Conservation (phyloP, 1,284 basidiomycete genomes). For the Cutaneotrichosporon sp. region DNA sequence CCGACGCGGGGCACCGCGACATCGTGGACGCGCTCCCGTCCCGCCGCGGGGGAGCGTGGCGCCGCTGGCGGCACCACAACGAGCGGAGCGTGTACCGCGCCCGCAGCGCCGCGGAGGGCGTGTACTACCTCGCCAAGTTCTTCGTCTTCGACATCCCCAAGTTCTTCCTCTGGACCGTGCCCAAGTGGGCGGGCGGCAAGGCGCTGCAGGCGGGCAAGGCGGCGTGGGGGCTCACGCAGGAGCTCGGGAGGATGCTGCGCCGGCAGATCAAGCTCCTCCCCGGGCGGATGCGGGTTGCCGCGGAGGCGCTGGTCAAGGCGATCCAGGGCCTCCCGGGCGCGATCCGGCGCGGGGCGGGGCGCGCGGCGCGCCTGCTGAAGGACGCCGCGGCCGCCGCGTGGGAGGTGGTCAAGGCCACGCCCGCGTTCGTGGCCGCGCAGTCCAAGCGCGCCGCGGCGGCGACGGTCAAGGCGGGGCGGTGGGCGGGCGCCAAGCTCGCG, state of each 20-base stretch:
- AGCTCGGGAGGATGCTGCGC: neutral
- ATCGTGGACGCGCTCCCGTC: constrained; percentile 15
- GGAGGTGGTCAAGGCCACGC: neutral
- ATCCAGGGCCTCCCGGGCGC: neutral
- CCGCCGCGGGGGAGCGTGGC: constrained; percentile 12
- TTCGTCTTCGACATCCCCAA: neutral
- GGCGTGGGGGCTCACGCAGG: neutral
- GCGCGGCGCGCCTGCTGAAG: neutral
- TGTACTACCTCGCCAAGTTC: neutral
- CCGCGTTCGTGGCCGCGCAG: neutral
- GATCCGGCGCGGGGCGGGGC: neutral
- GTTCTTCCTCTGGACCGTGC: neutral
- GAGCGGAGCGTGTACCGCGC: neutral
- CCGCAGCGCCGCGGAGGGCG: too few species aligned
- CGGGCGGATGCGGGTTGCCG: neutral
- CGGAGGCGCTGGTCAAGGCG: neutral
- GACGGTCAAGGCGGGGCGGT: neutral
- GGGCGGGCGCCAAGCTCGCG: neutral
- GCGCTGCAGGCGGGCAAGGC: neutral
- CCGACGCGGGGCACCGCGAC: constrained; percentile 3
- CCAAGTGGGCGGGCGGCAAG: too few species aligned
- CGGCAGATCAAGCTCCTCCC: neutral
- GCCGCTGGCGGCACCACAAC: constrained; percentile 9
- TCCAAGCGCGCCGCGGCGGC: neutral
- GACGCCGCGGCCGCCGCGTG: neutral